These are phyloP conservation scores for Chaetomium sp. DNA, from an alignment of 2,329 filamentous ascomycete species.

Conservation along the genomic window DNA sequence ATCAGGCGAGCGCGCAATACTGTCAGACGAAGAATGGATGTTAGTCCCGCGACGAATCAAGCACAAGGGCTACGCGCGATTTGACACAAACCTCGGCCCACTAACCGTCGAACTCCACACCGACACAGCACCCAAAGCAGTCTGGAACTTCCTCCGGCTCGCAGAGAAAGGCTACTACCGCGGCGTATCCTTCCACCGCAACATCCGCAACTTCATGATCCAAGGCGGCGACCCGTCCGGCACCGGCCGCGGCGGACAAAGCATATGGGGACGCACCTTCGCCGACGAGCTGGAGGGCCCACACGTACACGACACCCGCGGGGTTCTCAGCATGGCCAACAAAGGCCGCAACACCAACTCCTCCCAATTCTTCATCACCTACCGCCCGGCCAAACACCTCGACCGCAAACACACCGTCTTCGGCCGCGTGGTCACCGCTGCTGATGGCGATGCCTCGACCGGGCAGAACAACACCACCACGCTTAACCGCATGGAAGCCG, in stretches of 20 bases:
- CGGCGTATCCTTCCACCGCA: conserved; percentile 79
- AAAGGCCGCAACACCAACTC: conserved; percentile 98
- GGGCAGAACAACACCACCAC: conserved; percentile 41
- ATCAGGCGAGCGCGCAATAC: conserved; percentile 73
- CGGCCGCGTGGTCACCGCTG: conserved; percentile 71
- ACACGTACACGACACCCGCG: conserved; percentile 71
- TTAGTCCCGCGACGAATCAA: conserved; percentile 84
- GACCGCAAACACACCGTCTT: conserved; percentile 98
- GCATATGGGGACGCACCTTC: conserved; percentile 92
- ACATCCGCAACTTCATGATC: conserved; percentile 95
- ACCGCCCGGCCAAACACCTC: conserved; percentile 75
- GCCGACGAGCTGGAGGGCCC: conserved; percentile 90
- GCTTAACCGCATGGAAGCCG: conserved; percentile 68
- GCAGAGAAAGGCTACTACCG: conserved; percentile 88
- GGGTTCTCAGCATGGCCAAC: conserved; percentile 90
- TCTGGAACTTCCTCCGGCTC: conserved; percentile 93
- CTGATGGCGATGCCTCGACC: conserved; percentile 35
- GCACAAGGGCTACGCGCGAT: conserved; percentile 82
- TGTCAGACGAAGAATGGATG: conserved; percentile 96
- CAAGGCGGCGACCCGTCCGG: conserved; percentile 93
- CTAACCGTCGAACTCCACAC: conserved; percentile 85
- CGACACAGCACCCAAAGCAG: conserved; percentile 83
- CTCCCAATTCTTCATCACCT: conserved; percentile 90
- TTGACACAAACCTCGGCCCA: conserved; percentile 78
- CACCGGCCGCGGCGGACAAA: conserved; percentile 82